Percentiles rank a stretch among this genome's conserved stretches.
Evolutionary conservation across 164 flowering plant species (phyloP).

Genomic region (Magnolia kwangsiensis): DNA sequence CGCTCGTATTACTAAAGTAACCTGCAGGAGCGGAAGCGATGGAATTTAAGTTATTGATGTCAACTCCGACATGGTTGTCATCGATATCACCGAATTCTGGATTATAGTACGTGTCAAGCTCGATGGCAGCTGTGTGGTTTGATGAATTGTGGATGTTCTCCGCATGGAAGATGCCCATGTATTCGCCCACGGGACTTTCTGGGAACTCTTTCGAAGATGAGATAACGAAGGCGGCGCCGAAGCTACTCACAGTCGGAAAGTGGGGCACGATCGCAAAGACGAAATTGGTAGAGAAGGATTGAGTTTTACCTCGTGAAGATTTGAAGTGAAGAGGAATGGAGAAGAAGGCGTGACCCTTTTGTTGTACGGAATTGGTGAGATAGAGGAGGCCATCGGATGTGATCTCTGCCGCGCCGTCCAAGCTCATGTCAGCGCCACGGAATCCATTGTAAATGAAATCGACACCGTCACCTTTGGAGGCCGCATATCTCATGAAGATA

Average conservation of each 20-base stretch:
- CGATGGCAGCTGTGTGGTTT: slow-evolving; percentile 18
- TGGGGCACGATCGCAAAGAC: slow-evolving; percentile 21
- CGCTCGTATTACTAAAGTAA: slow-evolving; percentile 7
- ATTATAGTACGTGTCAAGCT: slow-evolving; percentile 17
- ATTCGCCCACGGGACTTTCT: slow-evolving; percentile 2
- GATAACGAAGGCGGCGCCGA: slow-evolving; percentile 23
- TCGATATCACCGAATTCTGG: slow-evolving; percentile 13
- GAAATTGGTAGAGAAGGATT: slow-evolving; percentile 31
- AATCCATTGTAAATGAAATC: slow-evolving; percentile 11
- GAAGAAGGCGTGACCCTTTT: slow-evolving; percentile 13
- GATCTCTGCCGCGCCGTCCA: slow-evolving; percentile 8
- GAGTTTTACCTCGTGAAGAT: slow-evolving; percentile 1
- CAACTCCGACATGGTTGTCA: slow-evolving; percentile 24
- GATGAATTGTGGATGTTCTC: slow-evolving; percentile 8
- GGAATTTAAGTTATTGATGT: slow-evolving; percentile 21
- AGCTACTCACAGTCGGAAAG: not conserved
- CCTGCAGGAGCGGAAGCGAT: slow-evolving; percentile 7
- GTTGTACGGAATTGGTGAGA: slow-evolving; percentile 4
- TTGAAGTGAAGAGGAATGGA: slow-evolving; percentile 12
- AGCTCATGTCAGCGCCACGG: not conserved
- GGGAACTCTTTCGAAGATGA: slow-evolving; percentile 16
- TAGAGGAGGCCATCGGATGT: slow-evolving; percentile 8
- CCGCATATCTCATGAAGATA: no score
- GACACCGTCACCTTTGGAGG: not conserved
- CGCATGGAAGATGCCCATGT: slow-evolving; percentile 24